Evolutionary conservation across 2,329 filamentous ascomycete genomes (phyloP).

Genomic region (Colletotrichum somersetense): DNA sequence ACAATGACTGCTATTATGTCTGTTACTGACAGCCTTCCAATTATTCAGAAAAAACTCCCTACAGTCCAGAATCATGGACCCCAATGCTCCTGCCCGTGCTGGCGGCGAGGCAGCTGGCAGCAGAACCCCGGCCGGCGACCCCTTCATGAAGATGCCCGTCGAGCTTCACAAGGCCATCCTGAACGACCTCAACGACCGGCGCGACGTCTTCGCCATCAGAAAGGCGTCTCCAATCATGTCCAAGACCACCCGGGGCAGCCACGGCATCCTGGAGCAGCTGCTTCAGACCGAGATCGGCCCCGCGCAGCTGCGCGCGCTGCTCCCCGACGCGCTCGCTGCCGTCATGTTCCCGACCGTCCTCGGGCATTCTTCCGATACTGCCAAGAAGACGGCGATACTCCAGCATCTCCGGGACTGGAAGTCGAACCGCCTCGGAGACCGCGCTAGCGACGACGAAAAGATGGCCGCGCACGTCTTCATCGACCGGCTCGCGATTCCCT

Average conservation of each 20-base stretch:
- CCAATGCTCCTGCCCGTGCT: not conserved
- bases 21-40: not conserved
- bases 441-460: not conserved
- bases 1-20: too few relatives aligned
- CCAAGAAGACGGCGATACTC: not conserved
- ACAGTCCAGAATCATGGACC: not conserved
- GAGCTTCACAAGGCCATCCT: not conserved
- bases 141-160: not conserved
- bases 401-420: constrained; percentile 6
- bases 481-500: constrained; percentile 2
- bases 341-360: not conserved
- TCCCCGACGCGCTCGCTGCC: not conserved
- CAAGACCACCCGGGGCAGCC: not conserved
- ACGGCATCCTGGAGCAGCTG: too few relatives aligned
- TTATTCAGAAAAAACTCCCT: rapidly evolving
- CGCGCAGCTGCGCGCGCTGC: not conserved
- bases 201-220: not conserved
- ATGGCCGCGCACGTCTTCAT: not conserved
- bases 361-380: not conserved
- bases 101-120: not conserved
- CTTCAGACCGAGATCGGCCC: not conserved
- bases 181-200: not conserved
- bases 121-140: not conserved
- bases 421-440: not conserved
- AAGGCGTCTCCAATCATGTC: not conserved